These are phyloP conservation scores for Lactarius tabidus DNA, from an alignment of 768 basidiomycete genomes.

Conservation along the genomic window DNA sequence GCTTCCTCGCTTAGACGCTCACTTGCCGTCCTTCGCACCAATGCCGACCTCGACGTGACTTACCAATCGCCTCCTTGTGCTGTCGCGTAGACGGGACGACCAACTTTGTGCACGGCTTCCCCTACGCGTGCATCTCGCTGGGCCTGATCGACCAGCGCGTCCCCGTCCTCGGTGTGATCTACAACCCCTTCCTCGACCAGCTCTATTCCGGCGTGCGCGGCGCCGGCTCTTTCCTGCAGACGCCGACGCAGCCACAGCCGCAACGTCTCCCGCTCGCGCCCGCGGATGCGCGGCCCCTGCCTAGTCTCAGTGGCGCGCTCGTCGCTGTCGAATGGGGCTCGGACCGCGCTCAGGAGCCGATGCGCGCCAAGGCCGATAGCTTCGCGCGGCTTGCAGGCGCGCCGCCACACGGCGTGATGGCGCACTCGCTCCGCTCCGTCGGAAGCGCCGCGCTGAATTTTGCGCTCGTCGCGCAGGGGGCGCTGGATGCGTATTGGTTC, in stretches of 20 bases:
- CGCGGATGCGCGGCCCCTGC: constrained; percentile 46
- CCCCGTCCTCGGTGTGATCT: constrained; percentile 83
- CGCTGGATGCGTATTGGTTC: constrained; percentile 83
- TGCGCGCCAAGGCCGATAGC: constrained; percentile 57
- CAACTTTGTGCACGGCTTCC: constrained; percentile 84
- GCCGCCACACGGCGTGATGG: constrained; percentile 66
- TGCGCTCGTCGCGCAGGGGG: constrained; percentile 83
- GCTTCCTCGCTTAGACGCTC: background rate
- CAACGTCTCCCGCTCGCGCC: constrained; percentile 61
- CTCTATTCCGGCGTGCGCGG: constrained; percentile 79
- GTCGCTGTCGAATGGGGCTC: constrained; percentile 89
- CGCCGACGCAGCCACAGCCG: constrained; percentile 32
- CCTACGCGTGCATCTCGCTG: constrained; percentile 86
- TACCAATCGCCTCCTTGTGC: no score
- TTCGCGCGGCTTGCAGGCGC: constrained; percentile 77
- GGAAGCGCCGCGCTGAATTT: constrained; percentile 85
- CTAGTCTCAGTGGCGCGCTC: constrained; percentile 65
- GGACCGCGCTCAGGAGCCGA: constrained; percentile 53
- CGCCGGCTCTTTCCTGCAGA: constrained; percentile 66
- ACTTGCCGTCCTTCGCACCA: background rate
- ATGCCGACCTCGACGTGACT: background rate
- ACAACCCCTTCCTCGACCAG: constrained; percentile 83
- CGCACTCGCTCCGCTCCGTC: constrained; percentile 75
- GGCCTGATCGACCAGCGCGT: constrained; percentile 79
- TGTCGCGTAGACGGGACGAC: constrained; percentile 69